Evolutionary conservation across 2,329 filamentous ascomycete genomes (phyloP).

Genomic region (Alternaria metachromatica): DNA sequence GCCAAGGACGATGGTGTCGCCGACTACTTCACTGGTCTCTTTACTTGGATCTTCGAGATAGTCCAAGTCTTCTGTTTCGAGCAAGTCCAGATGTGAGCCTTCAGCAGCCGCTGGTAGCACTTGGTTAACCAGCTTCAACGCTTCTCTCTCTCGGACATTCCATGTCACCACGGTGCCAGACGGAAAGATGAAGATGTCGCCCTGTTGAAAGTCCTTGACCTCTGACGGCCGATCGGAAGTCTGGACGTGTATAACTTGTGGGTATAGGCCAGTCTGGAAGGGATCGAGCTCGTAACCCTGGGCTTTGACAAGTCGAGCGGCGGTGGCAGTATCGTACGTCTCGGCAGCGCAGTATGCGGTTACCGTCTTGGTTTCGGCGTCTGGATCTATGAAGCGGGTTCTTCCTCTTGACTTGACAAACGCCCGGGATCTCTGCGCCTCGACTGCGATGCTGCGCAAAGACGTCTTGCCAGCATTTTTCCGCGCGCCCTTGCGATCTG

Average conservation of each 20-base stretch:
- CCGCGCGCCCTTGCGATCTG: slow-evolving; percentile 29
- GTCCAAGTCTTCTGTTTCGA: slow-evolving; percentile 90
- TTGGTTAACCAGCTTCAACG: slow-evolving; percentile 61
- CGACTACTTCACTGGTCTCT: slow-evolving; percentile 79
- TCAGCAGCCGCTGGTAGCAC: slow-evolving; percentile 78
- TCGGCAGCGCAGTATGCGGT: slow-evolving; percentile 74
- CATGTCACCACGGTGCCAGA: slow-evolving; percentile 93
- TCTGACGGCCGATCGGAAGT: slow-evolving; percentile 49
- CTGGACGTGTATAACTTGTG: slow-evolving; percentile 69
- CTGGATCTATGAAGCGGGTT: slow-evolving; percentile 54
- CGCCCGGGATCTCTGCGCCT: slow-evolving; percentile 71
- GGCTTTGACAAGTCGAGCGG: slow-evolving; percentile 62
- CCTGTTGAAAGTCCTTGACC: slow-evolving; percentile 60
- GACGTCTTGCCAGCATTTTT: slow-evolving; percentile 52
- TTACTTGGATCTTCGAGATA: slow-evolving; percentile 77
- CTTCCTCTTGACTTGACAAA: slow-evolving; percentile 58
- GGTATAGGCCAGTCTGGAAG: slow-evolving; percentile 65
- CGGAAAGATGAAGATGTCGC: slow-evolving; percentile 94
- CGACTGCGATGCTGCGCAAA: slow-evolving; percentile 82
- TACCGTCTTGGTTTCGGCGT: slow-evolving; percentile 59
- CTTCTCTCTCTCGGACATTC: slow-evolving; percentile 80
- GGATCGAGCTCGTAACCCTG: slow-evolving; percentile 70
- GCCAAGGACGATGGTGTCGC: slow-evolving; percentile 87
- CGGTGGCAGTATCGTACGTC: slow-evolving; percentile 66
- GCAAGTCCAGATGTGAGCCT: slow-evolving; percentile 71